Percentiles rank a stretch among this genome's conserved stretches.
Conservation (phyloP, 371 early-diverging fungal genomes). For the Lichtheimia hyalospora region DNA sequence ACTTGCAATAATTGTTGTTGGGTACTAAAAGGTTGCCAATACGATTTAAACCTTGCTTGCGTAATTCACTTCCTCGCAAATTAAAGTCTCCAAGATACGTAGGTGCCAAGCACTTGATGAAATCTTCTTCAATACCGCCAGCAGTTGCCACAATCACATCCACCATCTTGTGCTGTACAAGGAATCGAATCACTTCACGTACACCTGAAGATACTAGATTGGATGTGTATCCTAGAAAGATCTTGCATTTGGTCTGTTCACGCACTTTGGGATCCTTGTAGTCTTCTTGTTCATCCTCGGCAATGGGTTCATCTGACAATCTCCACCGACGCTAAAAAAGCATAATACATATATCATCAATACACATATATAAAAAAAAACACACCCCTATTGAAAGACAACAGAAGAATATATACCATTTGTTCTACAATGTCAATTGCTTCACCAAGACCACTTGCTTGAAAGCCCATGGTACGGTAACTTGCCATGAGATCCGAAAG, state of each 20-base stretch:
- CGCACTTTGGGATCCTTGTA: constrained; percentile 67
- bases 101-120: constrained; percentile 96
- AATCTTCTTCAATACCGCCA: constrained; percentile 99
- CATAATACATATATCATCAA: background rate
- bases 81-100: constrained; percentile 91
- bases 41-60: constrained; percentile 95
- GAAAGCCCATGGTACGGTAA: constrained; percentile 87
- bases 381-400: background rate
- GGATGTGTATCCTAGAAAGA: constrained; percentile 97
- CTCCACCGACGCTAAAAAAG: constrained; percentile 74
- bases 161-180: constrained; percentile 91
- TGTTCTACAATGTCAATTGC: constrained; percentile 87
- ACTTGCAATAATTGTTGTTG: constrained; percentile 98
- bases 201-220: constrained; percentile 97
- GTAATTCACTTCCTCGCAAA: constrained; percentile 79
- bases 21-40: constrained; percentile 99
- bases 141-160: constrained; percentile 96
- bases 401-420: constrained; percentile 65
- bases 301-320: constrained; percentile 81
- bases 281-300: constrained; percentile 65
- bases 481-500: constrained; percentile 64
- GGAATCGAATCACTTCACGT: constrained; percentile 91
- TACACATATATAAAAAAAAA: background rate
- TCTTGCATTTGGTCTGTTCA: constrained; percentile 82
- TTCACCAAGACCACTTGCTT: constrained; percentile 86